Percentiles rank a stretch among this genome's conserved stretches.
Evolutionary conservation across 345 rosid species (phyloP).

Genomic region (Melastoma malabathricum): DNA sequence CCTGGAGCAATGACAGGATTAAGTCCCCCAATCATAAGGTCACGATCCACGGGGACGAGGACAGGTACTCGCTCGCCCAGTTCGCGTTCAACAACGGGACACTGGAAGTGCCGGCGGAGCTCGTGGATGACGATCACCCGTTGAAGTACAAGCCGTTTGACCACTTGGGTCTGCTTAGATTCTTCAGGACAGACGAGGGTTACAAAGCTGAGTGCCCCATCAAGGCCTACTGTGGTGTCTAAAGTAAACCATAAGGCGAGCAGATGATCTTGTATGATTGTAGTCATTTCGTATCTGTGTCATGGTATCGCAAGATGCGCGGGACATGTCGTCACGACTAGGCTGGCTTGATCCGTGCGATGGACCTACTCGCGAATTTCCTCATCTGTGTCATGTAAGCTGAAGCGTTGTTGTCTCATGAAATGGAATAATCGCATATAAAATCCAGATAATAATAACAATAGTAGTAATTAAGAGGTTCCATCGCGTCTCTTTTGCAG

Average conservation of each 20-base stretch:
- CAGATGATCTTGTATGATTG: background rate
- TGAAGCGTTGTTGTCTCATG: too few species aligned
- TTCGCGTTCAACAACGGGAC: conserved; percentile 30
- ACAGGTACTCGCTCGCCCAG: conserved; percentile 34
- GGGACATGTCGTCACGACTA: too few species aligned
- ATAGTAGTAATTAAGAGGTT: too few species aligned
- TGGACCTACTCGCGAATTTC: too few species aligned
- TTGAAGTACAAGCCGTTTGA: conserved; percentile 32
- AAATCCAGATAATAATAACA: too few species aligned
- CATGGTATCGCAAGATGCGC: too few species aligned
- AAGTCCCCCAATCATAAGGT: conserved; percentile 34
- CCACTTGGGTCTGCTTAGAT: conserved; percentile 28
- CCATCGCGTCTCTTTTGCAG: too few species aligned
- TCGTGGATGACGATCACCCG: conserved; percentile 37
- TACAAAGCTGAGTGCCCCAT: conserved; percentile 29
- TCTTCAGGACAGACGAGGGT: conserved; percentile 26
- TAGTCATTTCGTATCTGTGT: too few species aligned
- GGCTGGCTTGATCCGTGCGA: too few species aligned
- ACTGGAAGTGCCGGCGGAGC: conserved; percentile 24
- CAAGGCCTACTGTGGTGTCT: conserved; percentile 36
- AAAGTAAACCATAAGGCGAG: conserved; percentile 1
- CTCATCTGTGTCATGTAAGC: too few species aligned
- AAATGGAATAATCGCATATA: too few species aligned
- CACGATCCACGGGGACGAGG: conserved; percentile 22
- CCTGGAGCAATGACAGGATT: conserved; percentile 51